Evolutionary conservation across 768 basidiomycete genomes (phyloP), one percentile per base, ranked within the genome.

Genomic region (Leccinum truebloodii): DNA sequence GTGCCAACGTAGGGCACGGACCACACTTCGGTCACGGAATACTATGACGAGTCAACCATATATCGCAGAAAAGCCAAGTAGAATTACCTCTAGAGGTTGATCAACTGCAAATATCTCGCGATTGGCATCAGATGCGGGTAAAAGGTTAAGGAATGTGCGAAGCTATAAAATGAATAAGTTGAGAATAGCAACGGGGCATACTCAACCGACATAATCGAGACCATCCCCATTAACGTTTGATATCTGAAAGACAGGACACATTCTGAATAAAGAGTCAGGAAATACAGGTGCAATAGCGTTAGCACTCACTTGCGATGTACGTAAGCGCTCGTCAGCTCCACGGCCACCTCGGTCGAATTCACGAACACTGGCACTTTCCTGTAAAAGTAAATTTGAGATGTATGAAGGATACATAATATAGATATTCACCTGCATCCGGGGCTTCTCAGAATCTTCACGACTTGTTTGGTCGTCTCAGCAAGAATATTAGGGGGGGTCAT

Each of bases 221-320:
- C 95, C 94, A 65, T 92, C 85, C n/a, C 95, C 96, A 1, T 94
- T 95, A 14, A 97, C 93, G 71, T 98, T 98, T 3, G 95, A 97
- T 22, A 95, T 79, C 69, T 89, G 88, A 76, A 96, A 95, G 60
- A 96, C 87, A 0, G 95, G 95, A 68, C 93, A 95, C 69, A 96
- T 71, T 70, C 93, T 95, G 53, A 48, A 41, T 48, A 51, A n/a
- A 61, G 41, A 44, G 28, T 67, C 48, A 62, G 54, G 35, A 35
- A 56, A 34, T 46, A 51, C 37, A 39, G 26, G 12, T 7, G 5
- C 18, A 35, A 52, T 16, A 44, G 57, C 48, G n/a, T 35, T 32
- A 54, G 13, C 39, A 67, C 78, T 60, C 50, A 90, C 92, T 81
- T 81, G 70, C 92, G 90, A 59, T 83, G 81, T 18, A 86, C 87